Evolutionary conservation across 164 flowering plant species (phyloP), one percentile per base, ranked within the genome.

Genomic region (Taxillus chinensis): DNA sequence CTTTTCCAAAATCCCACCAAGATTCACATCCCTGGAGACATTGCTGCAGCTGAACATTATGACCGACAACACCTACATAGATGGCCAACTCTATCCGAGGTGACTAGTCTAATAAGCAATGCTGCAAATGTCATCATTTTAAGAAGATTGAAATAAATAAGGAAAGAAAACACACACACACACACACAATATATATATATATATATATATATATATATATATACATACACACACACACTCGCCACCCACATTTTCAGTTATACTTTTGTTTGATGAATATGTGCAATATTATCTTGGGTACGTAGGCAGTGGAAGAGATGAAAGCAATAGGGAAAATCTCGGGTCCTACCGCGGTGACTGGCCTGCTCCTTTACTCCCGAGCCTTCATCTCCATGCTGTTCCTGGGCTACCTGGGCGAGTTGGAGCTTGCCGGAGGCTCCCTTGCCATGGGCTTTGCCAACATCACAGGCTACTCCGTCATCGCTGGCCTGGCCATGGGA

Each of bases 371-470:
- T 27, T 92, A 92, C 62, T 89, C 98, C 46, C 77, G 96, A 69
- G 84, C 98, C 48, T 80, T 92, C 92, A 86, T 92, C 71, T 89
- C 96, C 64, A 89, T 87, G 95, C 84, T 92, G 16, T 92, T 89
- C 70, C 83, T 92, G 3, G 98, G 98, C 6, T 76, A 84, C 59
- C 86, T 92, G 14, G 98, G 98, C 0, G 90, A 89, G 77, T 86
- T 85, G 40, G 90, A 89, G 75, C 95, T 92, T 2, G 96, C 98
- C 2, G 95, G 89, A 0, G 98, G 98, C 38, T 84, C 98, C 5
- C 82, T 92, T n/a, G 71, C 96, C 40, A 87, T 92, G 42, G 98
- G 96, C 52, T 83, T 92, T 55, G 95, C 98, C 2, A 92, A 92
- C 72, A 92, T 92, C 67, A 92, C 98, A 13, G 98, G 98, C 48